Base-by-base conservation (phyloP, 768 basidiomycete species). In the Pulveroboletus sp. region DNA sequence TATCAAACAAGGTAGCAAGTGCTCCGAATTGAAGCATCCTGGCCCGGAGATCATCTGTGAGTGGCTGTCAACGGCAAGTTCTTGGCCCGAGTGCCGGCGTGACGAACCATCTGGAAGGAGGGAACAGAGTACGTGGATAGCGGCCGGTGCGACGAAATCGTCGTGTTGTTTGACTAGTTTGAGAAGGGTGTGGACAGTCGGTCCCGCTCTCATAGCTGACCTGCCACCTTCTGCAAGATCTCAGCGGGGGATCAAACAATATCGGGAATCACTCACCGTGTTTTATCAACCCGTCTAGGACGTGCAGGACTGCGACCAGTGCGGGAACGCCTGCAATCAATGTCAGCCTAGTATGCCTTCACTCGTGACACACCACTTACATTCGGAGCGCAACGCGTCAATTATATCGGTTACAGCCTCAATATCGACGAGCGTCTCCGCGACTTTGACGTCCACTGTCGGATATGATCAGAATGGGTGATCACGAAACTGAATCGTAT, bases 111-210 rank as follows among this genome's bases (percentile, higher is more conserved):
- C 59, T 23, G 37, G 45, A 16, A 59, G 60, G 19, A 66, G 51
- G 16, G 55, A 51, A 17, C 64, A 62, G 20, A 66, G 50, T 2
- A 61, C 58, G 16, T 55, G 62, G 3, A 48, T 55, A 11, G 67
- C 66, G 14, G 60, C 60, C 1, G 64, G 64, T 17, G 65, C 54
- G 7, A 67, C 65, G 29, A 62, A 64, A 37, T 68, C 62, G 30
- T 68, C 67, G 23, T 30, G 54, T n/a, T 50, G 47, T 24, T 48
- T 49, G 34, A 57, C 42, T 11, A 67, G 38, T 29, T 43, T 63
- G 41, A 64, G 41, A 32, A 67, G 54, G 0, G 54, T 56, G 9
- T 47, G 32, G 7, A 60, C 20, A 1, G 45, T 54, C 1, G 43
- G 40, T 0, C 49, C 48, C 1, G 34, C 8, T 40, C 35, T 55